Evolutionary conservation across 768 basidiomycete genomes (phyloP).

Genomic region (Leccinum incarnatum): DNA sequence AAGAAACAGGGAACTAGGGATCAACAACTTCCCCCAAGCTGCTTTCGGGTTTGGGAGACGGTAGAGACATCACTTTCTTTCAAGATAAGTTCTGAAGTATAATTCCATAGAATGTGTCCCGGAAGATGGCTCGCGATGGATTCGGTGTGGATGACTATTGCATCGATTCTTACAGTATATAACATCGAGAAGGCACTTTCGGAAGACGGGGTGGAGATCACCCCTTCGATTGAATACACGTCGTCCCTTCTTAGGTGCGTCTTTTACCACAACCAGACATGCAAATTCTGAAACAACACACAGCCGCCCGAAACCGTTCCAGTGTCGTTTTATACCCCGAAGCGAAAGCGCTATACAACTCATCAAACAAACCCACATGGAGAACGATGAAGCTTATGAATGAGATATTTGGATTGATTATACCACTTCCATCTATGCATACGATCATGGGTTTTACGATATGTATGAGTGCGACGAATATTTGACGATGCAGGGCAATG

Average conservation of each 20-base stretch:
- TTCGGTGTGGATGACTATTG: constrained; percentile 42
- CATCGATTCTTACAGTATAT: constrained; percentile 40
- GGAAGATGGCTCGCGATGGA: constrained; percentile 44
- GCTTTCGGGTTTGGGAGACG: constrained; percentile 44
- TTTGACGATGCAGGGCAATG: neutral
- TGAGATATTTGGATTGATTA: neutral
- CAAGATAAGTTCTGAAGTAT: neutral
- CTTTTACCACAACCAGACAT: neutral
- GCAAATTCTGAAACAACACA: neutral
- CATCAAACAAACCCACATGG: constrained; percentile 20
- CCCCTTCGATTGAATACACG: constrained; percentile 35
- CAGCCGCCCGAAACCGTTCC: constrained; percentile 44
- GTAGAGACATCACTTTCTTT: constrained; percentile 18
- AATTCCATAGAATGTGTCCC: constrained; percentile 39
- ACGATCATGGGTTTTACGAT: neutral
- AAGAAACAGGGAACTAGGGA: constrained; percentile 27
- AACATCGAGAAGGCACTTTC: constrained; percentile 35
- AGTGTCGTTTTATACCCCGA: constrained; percentile 37
- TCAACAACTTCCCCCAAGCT: constrained; percentile 36
- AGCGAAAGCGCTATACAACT: constrained; percentile 30
- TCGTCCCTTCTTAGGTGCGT: constrained; percentile 36
- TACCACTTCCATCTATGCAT: neutral
- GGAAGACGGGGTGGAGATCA: constrained; percentile 34
- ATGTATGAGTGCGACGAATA: neutral
- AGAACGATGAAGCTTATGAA: neutral